phyloP scores from a whole-genome alignment of 2,329 filamentous ascomycete genomes.

The Ophiostoma sp. region DNA sequence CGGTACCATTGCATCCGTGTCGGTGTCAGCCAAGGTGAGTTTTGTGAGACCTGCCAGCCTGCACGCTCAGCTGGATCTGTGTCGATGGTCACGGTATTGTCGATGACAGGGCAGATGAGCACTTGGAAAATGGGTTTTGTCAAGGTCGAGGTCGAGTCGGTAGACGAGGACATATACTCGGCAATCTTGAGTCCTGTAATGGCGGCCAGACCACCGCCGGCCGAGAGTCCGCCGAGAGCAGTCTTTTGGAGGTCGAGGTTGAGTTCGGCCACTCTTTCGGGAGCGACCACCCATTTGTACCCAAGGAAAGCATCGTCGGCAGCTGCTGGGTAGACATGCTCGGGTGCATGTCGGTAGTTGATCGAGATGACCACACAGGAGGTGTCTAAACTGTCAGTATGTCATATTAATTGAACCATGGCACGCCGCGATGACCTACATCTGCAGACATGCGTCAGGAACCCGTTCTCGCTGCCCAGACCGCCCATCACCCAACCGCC shows the following conservation, averaged over 20 bases:
- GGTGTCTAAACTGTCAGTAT: not conserved
- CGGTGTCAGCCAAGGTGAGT: conserved; percentile 48
- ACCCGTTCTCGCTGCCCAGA: conserved; percentile 58
- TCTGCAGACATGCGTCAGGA: conserved; percentile 54
- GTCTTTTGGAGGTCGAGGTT: conserved; percentile 42
- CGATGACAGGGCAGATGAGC: conserved; percentile 58
- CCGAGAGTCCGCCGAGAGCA: conserved; percentile 35
- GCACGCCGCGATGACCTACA: not conserved
- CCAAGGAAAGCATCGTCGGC: conserved; percentile 59
- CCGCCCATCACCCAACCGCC: conserved; percentile 61
- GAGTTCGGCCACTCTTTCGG: conserved; percentile 4
- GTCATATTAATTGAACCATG: not conserved
- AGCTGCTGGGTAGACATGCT: conserved; percentile 57
- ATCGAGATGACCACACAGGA: conserved; percentile 21
- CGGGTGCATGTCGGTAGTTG: conserved; percentile 51
- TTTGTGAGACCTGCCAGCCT: conserved; percentile 43
- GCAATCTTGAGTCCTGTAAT: conserved; percentile 18
- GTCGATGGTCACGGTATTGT: conserved; percentile 55
- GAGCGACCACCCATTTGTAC: conserved; percentile 16
- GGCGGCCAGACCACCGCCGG: conserved; percentile 26
- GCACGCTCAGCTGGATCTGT: conserved; percentile 24
- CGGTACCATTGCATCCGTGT: conserved; percentile 62
- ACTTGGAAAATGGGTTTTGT: conserved; percentile 44
- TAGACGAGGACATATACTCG: no score
- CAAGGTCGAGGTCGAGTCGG: no score